phyloP scores from a whole-genome alignment of 352 stramenopile genomes.

The Phytophthora citricola region DNA sequence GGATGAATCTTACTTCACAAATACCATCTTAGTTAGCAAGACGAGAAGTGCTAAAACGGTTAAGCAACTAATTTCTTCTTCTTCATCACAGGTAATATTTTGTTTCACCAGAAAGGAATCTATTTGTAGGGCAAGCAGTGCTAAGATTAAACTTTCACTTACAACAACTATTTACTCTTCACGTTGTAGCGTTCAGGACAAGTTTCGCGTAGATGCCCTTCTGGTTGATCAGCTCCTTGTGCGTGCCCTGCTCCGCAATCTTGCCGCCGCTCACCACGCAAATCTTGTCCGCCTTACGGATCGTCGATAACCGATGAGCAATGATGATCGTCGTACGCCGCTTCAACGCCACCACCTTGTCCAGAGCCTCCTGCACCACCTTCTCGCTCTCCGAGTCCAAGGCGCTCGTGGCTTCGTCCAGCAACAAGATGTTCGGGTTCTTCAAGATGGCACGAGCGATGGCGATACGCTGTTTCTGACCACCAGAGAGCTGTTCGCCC shows the following conservation, averaged over 20 bases:
- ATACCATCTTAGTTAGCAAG: too few species aligned
- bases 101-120: too few species aligned
- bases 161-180: too few species aligned
- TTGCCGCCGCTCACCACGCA: constrained; percentile 66
- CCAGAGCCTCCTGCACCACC: constrained; percentile 82
- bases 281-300: constrained; percentile 87
- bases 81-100: too few species aligned
- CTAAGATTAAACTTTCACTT: too few species aligned
- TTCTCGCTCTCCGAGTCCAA: constrained; percentile 85
- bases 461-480: constrained; percentile 86
- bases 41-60: too few species aligned
- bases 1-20: too few species aligned
- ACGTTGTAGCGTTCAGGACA: neutral
- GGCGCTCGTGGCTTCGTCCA: constrained; percentile 93
- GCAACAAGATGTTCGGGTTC: constrained; percentile 85
- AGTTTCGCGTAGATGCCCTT: constrained; percentile 46
- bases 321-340: constrained; percentile 92
- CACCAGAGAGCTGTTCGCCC: constrained; percentile 81
- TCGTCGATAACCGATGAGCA: constrained; percentile 93
- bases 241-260: constrained; percentile 93
- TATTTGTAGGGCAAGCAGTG: too few species aligned
- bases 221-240: constrained; percentile 76
- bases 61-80: too few species aligned
- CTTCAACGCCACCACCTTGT: constrained; percentile 63
- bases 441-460: constrained; percentile 93